Evolutionary conservation across 106 monocot genomes (phyloP), one percentile per base, ranked within the genome.

Genomic region (Cymbidium sinense): DNA sequence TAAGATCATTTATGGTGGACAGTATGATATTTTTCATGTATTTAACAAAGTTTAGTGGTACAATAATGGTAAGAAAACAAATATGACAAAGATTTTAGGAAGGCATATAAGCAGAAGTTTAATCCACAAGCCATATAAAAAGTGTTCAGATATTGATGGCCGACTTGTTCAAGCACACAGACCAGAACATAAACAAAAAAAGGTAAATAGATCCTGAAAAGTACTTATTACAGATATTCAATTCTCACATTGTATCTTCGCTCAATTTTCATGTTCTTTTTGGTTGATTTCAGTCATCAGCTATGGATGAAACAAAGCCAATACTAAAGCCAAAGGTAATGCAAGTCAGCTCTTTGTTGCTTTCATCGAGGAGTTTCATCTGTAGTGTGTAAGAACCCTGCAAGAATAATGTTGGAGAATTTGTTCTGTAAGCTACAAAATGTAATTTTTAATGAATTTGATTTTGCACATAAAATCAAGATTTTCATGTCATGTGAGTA

Each of bases 321-420:
- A 90, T 87, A 28, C 84, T 81, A 67, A 90, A 90, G 44, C 36
- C 81, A 43, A 90, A 83, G 20, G 70, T 70, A 70, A 90, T 79
- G 85, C 90, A 87, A 61, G 83, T 85, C 79, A 90, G 76, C 67
- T 79, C 47, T 39, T 85, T 67, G 7, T 79, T 77, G 34, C 84
- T 71, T 74, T 81, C 87, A 41, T 83, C 90, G 13, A 35, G 20
- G 51, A 90, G 72, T 75, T 75, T 87, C 90, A 90, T 90, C 12
- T 76, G 79, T 34, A 90, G 83, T 6, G 85, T 87, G 80, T 90
- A 90, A 11, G 85, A 87, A 5, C 87, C 90, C 87, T 90, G 83
- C 7, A 74, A 80, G 71, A n/a, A 21, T 37, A 41, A 47, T 47
- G 47, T 47, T 47, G 47, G 47, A 47, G 13, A 47, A 47, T 12